Evolutionary conservation across 257 asterid genomes (phyloP).

Genomic region (Jaltomata sinuosa): DNA sequence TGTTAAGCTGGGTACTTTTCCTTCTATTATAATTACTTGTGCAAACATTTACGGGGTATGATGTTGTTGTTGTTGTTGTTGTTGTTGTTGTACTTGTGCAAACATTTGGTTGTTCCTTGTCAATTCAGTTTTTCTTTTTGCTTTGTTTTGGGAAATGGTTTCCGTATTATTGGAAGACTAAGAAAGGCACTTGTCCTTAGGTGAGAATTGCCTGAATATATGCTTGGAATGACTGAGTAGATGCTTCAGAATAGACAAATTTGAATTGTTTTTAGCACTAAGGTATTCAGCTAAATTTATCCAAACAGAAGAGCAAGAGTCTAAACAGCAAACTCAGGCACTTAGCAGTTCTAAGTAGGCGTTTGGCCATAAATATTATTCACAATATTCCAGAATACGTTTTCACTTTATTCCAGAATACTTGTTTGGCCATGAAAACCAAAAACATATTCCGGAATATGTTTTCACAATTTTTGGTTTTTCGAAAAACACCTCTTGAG

Average conservation of each 20-base stretch:
- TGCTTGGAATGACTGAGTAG: neutral
- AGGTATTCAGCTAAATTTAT: neutral
- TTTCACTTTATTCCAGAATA: too few relatives aligned
- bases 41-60: neutral
- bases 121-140: neutral
- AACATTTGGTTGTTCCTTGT: neutral
- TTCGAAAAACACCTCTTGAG: too few relatives aligned
- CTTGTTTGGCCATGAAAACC: too few relatives aligned
- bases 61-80: too few relatives aligned
- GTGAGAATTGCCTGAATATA: neutral
- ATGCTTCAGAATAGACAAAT: neutral
- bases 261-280: neutral
- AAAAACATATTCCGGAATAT: too few relatives aligned
- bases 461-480: too few relatives aligned
- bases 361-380: too few relatives aligned
- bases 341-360: neutral
- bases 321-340: neutral
- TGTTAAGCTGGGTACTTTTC: neutral
- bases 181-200: neutral
- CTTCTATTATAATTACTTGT: neutral
- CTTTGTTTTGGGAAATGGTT: neutral
- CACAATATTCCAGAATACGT: too few relatives aligned
- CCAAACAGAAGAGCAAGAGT: neutral
- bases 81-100: neutral
- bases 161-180: neutral